A percentile compares a stretch with the other conserved stretches of the same genome.
phyloP scores from a whole-genome alignment of 805 yeast species.

The Cyberlindnera americana region DNA sequence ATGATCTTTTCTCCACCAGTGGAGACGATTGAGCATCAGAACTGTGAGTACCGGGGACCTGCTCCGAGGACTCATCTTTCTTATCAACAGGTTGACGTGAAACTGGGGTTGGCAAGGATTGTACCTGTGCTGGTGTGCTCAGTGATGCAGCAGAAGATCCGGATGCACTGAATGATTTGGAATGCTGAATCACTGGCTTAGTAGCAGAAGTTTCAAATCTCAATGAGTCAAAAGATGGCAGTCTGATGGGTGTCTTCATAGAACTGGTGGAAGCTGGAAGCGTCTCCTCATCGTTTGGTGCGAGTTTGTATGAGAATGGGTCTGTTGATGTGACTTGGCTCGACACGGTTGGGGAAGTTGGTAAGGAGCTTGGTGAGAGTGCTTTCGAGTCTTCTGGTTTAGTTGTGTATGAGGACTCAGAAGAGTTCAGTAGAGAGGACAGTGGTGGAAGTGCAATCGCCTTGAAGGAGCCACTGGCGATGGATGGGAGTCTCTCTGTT shows the following conservation, averaged over 20 bases:
- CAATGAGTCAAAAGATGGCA: constrained; percentile 27
- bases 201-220: constrained; percentile 14
- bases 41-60: background rate
- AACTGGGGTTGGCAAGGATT: constrained; percentile 11
- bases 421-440: constrained; percentile 16
- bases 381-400: background rate
- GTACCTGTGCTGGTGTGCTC: constrained; percentile 9
- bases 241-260: constrained; percentile 25
- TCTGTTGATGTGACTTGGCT: constrained; percentile 4
- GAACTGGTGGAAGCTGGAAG: background rate
- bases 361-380: constrained; percentile 11
- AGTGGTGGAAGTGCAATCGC: constrained; percentile 18
- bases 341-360: constrained; percentile 14
- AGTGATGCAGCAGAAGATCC: constrained; percentile 7
- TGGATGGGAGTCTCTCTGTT: constrained; percentile 8
- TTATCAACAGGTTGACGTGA: constrained; percentile 4
- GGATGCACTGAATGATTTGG: constrained; percentile 10
- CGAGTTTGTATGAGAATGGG: constrained; percentile 5
- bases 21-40: constrained; percentile 18
- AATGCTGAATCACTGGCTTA: constrained; percentile 3
- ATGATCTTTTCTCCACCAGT: constrained; percentile 36
- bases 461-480: background rate
- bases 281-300: background rate
- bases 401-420: constrained; percentile 9
- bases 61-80: background rate